Conservation (phyloP, 257 asterid genomes). For the Capsicum baccatum region DNA sequence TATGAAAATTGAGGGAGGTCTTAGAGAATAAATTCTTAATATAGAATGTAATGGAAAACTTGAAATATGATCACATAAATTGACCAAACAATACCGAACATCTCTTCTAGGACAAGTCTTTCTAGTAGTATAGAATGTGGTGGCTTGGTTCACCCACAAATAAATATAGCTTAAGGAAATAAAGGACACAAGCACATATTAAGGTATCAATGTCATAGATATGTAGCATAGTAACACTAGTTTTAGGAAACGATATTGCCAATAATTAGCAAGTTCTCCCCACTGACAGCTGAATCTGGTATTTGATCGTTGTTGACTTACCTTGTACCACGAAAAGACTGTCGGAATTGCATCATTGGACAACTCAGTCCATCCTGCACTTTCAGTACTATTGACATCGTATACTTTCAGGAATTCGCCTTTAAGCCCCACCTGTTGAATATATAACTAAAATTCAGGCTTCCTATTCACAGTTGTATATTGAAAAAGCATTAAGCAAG, state of each 20-base stretch:
- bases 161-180: background rate
- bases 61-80: background rate
- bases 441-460: slow-evolving; percentile 23
- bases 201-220: background rate
- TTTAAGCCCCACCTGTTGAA: slow-evolving; percentile 71
- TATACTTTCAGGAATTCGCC: slow-evolving; percentile 71
- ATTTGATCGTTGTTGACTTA: slow-evolving; percentile 31
- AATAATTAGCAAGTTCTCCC: background rate
- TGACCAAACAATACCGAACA: background rate
- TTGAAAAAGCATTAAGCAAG: background rate
- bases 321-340: slow-evolving; percentile 88
- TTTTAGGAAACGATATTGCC: background rate
- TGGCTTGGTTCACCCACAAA: background rate
- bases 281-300: background rate
- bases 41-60: background rate
- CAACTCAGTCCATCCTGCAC: slow-evolving; percentile 59
- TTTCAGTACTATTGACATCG: slow-evolving; percentile 41
- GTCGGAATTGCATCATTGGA: slow-evolving; percentile 54
- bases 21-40: slow-evolving; percentile 20
- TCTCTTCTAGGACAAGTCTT: background rate
- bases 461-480: background rate
- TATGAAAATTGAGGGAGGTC: background rate
- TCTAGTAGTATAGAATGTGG: background rate
- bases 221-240: background rate
- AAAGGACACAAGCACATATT: background rate